phyloP scores from a whole-genome alignment of 371 early-diverging fungal genomes.

The Mucor indicus region DNA sequence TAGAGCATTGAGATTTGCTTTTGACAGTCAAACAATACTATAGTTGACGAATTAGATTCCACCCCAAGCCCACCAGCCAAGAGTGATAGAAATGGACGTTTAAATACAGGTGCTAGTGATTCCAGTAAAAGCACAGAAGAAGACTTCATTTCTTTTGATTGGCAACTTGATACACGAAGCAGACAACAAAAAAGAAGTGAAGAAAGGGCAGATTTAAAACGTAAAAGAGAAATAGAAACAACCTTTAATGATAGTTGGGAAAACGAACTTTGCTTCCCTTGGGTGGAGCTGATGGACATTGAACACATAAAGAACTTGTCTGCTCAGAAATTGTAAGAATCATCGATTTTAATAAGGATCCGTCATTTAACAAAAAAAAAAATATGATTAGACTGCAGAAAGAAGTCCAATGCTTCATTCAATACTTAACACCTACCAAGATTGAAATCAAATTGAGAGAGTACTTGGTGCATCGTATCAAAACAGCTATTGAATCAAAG shows the following conservation, averaged over 20 bases:
- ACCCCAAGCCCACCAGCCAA: too few species aligned
- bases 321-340: conserved; percentile 9
- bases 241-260: conserved; percentile 1
- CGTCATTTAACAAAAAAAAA: too few species aligned
- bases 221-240: background rate
- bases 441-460: conserved; percentile 76
- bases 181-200: conserved; percentile 19
- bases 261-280: conserved; percentile 14
- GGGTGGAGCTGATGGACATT: conserved; percentile 15
- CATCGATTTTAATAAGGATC: background rate
- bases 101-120: background rate
- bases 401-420: conserved; percentile 22
- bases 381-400: conserved; percentile 20
- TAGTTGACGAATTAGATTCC: too few species aligned
- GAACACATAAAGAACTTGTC: background rate
- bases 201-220: conserved; percentile 4
- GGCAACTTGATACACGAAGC: conserved; percentile 11
- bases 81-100: too few species aligned
- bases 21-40: too few species aligned
- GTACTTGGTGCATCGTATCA: conserved; percentile 65
- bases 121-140: conserved; percentile 8
- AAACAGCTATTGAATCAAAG: conserved; percentile 35
- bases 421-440: conserved; percentile 75
- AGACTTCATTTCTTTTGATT: conserved; percentile 23
- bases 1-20: too few species aligned